Evolutionary conservation across 106 monocot genomes (phyloP).

Genomic region (Hemerocallis citrina): DNA sequence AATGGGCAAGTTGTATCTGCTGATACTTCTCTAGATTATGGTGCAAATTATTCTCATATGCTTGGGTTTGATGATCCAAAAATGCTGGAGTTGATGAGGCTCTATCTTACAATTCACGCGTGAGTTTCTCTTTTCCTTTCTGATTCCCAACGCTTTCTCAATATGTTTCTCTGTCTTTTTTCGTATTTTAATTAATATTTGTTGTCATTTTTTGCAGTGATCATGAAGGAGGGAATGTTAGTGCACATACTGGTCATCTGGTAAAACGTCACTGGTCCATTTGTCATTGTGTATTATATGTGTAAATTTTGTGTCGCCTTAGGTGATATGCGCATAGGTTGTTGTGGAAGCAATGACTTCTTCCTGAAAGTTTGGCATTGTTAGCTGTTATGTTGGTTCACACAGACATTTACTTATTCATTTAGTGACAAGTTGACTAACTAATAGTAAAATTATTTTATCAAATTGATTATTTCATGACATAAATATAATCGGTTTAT

Average conservation of each 20-base stretch:
- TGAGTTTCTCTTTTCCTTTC: not conserved
- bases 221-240: conserved; percentile 99
- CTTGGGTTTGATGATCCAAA: conserved; percentile 87
- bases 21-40: conserved; percentile 82
- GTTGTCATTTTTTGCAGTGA: conserved; percentile 53
- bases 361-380: not conserved
- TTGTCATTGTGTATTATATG: not conserved
- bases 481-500: too few relatives aligned
- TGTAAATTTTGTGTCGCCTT: not conserved
- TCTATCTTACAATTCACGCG: conserved; percentile 94
- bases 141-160: not conserved
- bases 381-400: not conserved
- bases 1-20: conserved; percentile 56
- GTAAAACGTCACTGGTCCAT: conserved; percentile 28
- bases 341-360: not conserved
- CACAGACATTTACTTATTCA: not conserved
- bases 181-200: not conserved
- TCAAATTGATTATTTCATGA: too few relatives aligned
- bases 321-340: not conserved
- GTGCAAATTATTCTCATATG: conserved; percentile 96
- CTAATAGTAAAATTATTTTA: too few relatives aligned
- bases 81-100: conserved; percentile 96
- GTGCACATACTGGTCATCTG: conserved; percentile 96
- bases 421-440: not conserved
- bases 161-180: not conserved